These are phyloP conservation scores for Pholiota microspora DNA, from an alignment of 768 basidiomycete genomes.

Conservation along the genomic window DNA sequence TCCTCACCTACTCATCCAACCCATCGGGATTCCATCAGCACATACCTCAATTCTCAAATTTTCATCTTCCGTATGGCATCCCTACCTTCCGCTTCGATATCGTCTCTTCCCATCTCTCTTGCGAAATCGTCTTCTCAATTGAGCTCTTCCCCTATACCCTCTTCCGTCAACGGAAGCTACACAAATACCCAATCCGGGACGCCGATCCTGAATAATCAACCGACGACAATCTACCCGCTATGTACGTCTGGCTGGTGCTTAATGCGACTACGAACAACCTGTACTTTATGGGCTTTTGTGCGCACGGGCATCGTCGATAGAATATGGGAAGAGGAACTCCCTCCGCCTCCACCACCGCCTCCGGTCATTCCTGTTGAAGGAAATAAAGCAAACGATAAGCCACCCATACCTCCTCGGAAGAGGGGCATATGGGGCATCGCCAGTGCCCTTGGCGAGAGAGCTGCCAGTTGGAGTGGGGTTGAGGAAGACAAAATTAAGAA, in stretches of 20 bases:
- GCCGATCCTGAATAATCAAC: conserved; percentile 22
- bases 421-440: conserved; percentile 69
- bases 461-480: conserved; percentile 51
- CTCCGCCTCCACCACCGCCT: conserved; percentile 32
- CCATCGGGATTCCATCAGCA: conserved; percentile 26
- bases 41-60: conserved; percentile 41
- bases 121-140: conserved; percentile 29
- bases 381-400: conserved; percentile 36
- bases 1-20: conserved; percentile 26
- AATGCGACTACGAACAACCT: conserved; percentile 78
- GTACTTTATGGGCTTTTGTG: conserved; percentile 88
- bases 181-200: conserved; percentile 21
- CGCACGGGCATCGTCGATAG: conserved; percentile 79
- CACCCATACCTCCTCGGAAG: conserved; percentile 62
- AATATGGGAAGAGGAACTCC: conserved; percentile 83
- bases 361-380: conserved; percentile 18
- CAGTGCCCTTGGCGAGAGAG: conserved; percentile 57
- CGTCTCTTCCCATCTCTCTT: conserved; percentile 34
- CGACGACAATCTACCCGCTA: conserved; percentile 67
- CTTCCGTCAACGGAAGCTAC: conserved; percentile 14
- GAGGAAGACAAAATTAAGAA: conserved; percentile 37
- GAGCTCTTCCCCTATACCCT: conserved; percentile 15
- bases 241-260: conserved; percentile 89
- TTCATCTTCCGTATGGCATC: conserved; percentile 67
- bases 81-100: conserved; percentile 26